These are phyloP conservation scores for Tetragonia tetragonoides DNA, from an alignment of 148 eudicot genomes.

Conservation along the genomic window DNA sequence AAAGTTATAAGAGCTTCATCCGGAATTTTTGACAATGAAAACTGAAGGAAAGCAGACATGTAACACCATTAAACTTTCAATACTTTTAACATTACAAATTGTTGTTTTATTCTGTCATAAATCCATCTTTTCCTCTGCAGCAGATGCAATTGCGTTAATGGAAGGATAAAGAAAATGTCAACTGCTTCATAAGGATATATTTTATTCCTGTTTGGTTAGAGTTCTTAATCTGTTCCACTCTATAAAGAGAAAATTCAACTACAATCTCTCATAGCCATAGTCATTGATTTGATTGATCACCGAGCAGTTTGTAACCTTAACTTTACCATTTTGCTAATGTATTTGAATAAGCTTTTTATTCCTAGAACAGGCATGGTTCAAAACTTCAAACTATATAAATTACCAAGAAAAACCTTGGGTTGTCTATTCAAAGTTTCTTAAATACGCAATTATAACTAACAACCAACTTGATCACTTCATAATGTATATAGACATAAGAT, in stretches of 20 bases:
- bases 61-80: not conserved
- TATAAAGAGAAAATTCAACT: not conserved
- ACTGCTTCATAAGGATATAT: not conserved
- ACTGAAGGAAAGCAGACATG: not conserved
- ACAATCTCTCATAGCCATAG: not conserved
- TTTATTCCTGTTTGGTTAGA: not conserved
- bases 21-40: not conserved
- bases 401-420: not conserved
- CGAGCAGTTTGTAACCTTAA: not conserved
- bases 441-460: constrained; percentile 6
- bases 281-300: not conserved
- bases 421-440: not conserved
- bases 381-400: not conserved
- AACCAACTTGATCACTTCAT: constrained; percentile 1
- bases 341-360: not conserved
- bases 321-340: not conserved
- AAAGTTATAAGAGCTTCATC: not conserved
- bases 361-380: not conserved
- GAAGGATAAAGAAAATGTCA: not conserved
- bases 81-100: not conserved
- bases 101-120: not conserved
- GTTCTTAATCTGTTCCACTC: not conserved
- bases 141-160: not conserved
- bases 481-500: constrained; percentile 4
- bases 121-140: too few relatives aligned